These are phyloP conservation scores for Pyrus betulifolia DNA, from an alignment of 306 rosid genomes.

Conservation along the genomic window DNA sequence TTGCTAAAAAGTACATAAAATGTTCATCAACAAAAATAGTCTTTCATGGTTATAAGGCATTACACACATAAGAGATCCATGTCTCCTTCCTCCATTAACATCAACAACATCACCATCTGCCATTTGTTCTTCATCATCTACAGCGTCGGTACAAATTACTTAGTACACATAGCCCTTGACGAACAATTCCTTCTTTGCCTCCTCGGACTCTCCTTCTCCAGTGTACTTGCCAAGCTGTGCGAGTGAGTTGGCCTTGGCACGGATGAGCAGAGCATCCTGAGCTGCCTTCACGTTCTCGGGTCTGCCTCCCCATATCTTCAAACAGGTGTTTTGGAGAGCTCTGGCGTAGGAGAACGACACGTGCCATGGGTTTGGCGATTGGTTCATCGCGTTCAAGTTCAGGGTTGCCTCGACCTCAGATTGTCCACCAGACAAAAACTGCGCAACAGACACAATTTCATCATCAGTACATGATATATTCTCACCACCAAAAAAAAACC, in stretches of 20 bases:
- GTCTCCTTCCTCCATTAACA: slow-evolving; percentile 17
- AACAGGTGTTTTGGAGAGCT: slow-evolving; percentile 87
- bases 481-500: neutral
- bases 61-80: slow-evolving; percentile 29
- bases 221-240: slow-evolving; percentile 96
- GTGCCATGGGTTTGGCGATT: slow-evolving; percentile 81
- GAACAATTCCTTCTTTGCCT: slow-evolving; percentile 73
- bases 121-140: slow-evolving; percentile 16
- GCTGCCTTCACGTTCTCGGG: slow-evolving; percentile 81
- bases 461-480: neutral
- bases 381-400: slow-evolving; percentile 85
- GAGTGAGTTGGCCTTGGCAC: slow-evolving; percentile 87
- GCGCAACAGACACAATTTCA: slow-evolving; percentile 12
- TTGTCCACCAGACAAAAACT: slow-evolving; percentile 98
- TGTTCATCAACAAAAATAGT: slow-evolving; percentile 64
- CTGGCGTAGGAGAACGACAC: slow-evolving; percentile 97
- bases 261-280: slow-evolving; percentile 63
- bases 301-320: slow-evolving; percentile 94
- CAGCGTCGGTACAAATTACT: slow-evolving; percentile 14
- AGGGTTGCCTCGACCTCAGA: slow-evolving; percentile 95
- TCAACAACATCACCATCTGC: neutral
- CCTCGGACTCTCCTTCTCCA: slow-evolving; percentile 86
- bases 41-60: slow-evolving; percentile 45
- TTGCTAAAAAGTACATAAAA: slow-evolving; percentile 36
- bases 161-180: slow-evolving; percentile 81